Evolutionary conservation across 129 eudicot species (phyloP).

Genomic region (Centaurea solstitialis): DNA sequence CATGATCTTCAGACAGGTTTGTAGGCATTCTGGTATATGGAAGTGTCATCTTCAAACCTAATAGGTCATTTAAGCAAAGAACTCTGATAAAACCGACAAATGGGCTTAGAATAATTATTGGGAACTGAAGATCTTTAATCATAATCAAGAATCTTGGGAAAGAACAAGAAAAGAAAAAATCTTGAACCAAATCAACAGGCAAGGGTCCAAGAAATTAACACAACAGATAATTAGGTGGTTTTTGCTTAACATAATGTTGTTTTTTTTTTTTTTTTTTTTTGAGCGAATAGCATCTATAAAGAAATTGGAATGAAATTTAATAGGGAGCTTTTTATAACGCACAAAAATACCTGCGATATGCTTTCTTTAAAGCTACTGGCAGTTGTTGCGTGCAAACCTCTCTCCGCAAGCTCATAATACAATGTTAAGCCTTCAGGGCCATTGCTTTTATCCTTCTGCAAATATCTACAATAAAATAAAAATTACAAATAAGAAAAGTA

Average conservation of each 20-base stretch:
- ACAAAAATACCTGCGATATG: constrained; percentile 57
- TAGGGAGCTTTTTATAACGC: background rate
- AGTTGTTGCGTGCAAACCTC: constrained; percentile 65
- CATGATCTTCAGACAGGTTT: background rate
- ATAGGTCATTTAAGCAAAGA: background rate
- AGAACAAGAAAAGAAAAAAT: background rate
- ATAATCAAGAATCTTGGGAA: background rate
- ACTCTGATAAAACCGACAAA: background rate
- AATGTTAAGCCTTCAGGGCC: constrained; percentile 90
- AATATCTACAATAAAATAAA: constrained; percentile 46
- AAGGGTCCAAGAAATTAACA: background rate
- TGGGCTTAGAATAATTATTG: background rate
- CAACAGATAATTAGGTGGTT: background rate
- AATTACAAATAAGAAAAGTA: constrained; percentile 23
- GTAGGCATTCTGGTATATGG: background rate
- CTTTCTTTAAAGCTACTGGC: constrained; percentile 53
- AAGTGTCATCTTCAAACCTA: too few relatives aligned
- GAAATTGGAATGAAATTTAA: background rate
- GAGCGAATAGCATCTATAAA: background rate
- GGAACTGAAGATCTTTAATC: background rate
- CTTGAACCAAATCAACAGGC: background rate
- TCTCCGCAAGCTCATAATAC: constrained; percentile 89
- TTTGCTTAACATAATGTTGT: background rate
- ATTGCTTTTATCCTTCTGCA: constrained; percentile 83
- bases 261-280: background rate